These are phyloP conservation scores for Dionaea muscipula DNA, from an alignment of 179 eudicot genomes.

Conservation along the genomic window DNA sequence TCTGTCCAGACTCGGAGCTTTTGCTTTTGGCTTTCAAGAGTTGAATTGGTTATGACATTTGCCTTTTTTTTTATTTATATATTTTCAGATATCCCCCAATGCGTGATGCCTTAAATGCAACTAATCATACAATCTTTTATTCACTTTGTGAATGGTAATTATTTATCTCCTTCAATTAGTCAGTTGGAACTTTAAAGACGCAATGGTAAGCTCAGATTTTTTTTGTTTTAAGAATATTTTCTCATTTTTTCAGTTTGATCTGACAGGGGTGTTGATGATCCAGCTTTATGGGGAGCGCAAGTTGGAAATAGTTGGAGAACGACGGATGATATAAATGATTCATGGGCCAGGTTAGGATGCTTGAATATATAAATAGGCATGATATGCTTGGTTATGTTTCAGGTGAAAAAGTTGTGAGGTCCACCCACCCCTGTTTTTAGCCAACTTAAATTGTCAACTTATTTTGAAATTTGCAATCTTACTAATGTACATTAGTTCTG, in stretches of 20 bases:
- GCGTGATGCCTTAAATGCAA: constrained; percentile 83
- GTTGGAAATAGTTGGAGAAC: constrained; percentile 97
- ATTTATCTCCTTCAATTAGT: no score
- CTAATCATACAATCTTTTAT: constrained; percentile 68
- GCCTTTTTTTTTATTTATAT: background rate
- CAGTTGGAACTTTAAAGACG: background rate
- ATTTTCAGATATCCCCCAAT: constrained; percentile 87
- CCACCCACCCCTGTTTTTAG: background rate
- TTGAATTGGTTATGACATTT: background rate
- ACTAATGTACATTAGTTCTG: constrained; percentile 12
- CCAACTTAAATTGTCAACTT: constrained; percentile 5
- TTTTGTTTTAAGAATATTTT: background rate
- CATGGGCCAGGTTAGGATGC: constrained; percentile 70
- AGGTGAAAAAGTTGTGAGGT: no score
- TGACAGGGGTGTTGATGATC: constrained; percentile 87
- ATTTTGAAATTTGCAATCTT: background rate
- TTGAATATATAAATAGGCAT: background rate
- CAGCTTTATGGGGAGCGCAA: constrained; percentile 76
- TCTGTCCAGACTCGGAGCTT: background rate
- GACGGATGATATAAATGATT: constrained; percentile 75
- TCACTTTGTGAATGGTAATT: constrained; percentile 92
- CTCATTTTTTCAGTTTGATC: constrained; percentile 10
- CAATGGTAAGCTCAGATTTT: no score
- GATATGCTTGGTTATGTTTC: no score
- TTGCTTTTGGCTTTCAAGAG: background rate